Base-by-base conservation (phyloP, 2,329 filamentous ascomycete genomes). In the Ilyonectria mors-panacis region DNA sequence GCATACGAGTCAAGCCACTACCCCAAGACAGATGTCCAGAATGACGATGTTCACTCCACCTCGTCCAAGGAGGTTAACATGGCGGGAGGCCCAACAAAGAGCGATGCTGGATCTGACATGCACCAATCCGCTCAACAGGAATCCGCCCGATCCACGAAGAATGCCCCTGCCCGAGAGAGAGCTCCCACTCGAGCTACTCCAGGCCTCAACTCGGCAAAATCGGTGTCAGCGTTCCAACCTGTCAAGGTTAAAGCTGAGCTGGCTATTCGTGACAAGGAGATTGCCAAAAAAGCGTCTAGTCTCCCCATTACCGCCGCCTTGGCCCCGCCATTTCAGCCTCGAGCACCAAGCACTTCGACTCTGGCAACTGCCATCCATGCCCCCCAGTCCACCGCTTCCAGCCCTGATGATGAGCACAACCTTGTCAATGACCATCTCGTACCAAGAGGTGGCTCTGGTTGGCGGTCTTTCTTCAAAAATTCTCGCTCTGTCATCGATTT, bases 311-410 rank as follows among this genome's bases (percentile, higher is more conserved):
- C 79, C 61, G 85, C 85, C 30, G 85, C 86, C 35, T 75, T 85
- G 54, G 85, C 85, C 19, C 83, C 86, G 2, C 81, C 84, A 0
- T 88, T 88, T 61, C 81, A 85, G 58, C 85, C 85, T 37, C 82
- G 83, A 4, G 59, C 57, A 19, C 66, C 55, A n/a, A 67, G 53
- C 35, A 63, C 57, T 19, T 72, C 75, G 19, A 63, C 70, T 7
- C 26, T 73, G 7, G 39, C 59, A 10, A 60, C 67, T 33, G 60
- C 62, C 13, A 69, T 67, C 26, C 59, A 62, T 35, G 62, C 53
- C 19, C 63, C 71, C 19, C 26, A 60, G 13, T 64, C 64, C 35
- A 53, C 56, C 60, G 15, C 19, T 15, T 58, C 68, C 19, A 30
- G 48, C 21, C 19, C 53, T 17, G 37, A 48, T 26, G 28, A 50